Evolutionary conservation across 2,329 filamentous ascomycete genomes (phyloP), one percentile per base, ranked within the genome.

Genomic region (Colletotrichum sojae): DNA sequence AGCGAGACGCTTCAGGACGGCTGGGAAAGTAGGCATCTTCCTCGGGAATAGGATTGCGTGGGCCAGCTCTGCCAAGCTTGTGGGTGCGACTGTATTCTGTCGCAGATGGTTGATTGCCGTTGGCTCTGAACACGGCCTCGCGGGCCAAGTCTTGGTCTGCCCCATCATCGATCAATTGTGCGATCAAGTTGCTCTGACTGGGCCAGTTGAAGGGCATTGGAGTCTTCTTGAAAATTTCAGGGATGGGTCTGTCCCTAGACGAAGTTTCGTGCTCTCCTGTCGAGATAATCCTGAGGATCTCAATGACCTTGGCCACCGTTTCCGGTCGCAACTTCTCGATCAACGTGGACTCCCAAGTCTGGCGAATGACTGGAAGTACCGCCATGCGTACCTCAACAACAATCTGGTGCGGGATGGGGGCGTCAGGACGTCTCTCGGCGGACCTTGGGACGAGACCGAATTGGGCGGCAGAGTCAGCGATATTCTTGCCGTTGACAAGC

Each of bases 301-400:
- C 92, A 69, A 98, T 89, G 15, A 97, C 84, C 62, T 90, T 91
- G 73, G 93, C 92, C 18, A 96, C 89, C 49, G 95, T 92, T 22
- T 90, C 87, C 25, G 90, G 91, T 3, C 92, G 90, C 1, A 94
- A 89, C 74, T 94, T 95, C 73, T 97, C 94, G 18, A 96, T 89
- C 55, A 97, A 89, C 27, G 90, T 85, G 1, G 94, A 97, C 73
- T 94, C 90, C 97, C 96, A 99, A 31, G 98, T 87, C 54, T 91
- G 87, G 65, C 88, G 88, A 48, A 96, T 87, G 53, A 92, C 89
- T 0, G 94, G 93, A 15, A 98, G 82, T 27, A 98, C 89, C 27
- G 91, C 89, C 81, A 92, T 90, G 49, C 96, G 91, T 49, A 98
- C 82, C 78, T 98, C 95, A 6, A 98, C 90, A 15, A 98, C 83